These are phyloP conservation scores for Spatholobus suberectus DNA, from an alignment of 306 rosid genomes.

Conservation along the genomic window DNA sequence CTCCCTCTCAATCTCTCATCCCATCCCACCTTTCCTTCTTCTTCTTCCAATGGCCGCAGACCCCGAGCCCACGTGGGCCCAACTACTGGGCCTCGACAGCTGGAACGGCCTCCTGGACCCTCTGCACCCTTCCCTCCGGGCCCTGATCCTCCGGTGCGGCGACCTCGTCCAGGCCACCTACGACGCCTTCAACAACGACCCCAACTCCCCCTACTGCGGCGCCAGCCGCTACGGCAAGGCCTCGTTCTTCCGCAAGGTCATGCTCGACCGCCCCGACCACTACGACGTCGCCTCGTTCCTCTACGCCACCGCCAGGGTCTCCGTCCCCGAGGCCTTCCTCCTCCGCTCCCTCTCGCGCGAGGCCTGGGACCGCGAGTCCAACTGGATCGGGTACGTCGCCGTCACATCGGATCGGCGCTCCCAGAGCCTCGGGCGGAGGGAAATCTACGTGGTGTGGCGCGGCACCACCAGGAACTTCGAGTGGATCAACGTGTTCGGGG, in stretches of 20 bases:
- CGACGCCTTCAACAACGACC: slow-evolving; percentile 75
- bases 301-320: slow-evolving; percentile 69
- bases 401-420: slow-evolving; percentile 54
- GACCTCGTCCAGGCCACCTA: slow-evolving; percentile 77
- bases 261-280: slow-evolving; percentile 48
- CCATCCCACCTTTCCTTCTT: not conserved
- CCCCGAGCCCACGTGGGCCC: slow-evolving; percentile 51
- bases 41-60: not conserved
- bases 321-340: slow-evolving; percentile 60
- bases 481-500: slow-evolving; percentile 60
- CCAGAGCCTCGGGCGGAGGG: slow-evolving; percentile 55
- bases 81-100: slow-evolving; percentile 56
- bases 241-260: slow-evolving; percentile 64
- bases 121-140: slow-evolving; percentile 54
- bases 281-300: slow-evolving; percentile 59
- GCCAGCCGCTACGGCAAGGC: slow-evolving; percentile 66
- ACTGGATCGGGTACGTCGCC: slow-evolving; percentile 79
- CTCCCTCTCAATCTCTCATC: not conserved
- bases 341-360: slow-evolving; percentile 65
- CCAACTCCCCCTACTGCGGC: slow-evolving; percentile 69
- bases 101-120: slow-evolving; percentile 70
- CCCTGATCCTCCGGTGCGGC: slow-evolving; percentile 68
- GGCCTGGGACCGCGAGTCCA: slow-evolving; percentile 76
- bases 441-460: slow-evolving; percentile 72
- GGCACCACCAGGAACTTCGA: slow-evolving; percentile 65